phyloP scores from a whole-genome alignment of 148 eudicot species.

The Diospyros kaki region DNA sequence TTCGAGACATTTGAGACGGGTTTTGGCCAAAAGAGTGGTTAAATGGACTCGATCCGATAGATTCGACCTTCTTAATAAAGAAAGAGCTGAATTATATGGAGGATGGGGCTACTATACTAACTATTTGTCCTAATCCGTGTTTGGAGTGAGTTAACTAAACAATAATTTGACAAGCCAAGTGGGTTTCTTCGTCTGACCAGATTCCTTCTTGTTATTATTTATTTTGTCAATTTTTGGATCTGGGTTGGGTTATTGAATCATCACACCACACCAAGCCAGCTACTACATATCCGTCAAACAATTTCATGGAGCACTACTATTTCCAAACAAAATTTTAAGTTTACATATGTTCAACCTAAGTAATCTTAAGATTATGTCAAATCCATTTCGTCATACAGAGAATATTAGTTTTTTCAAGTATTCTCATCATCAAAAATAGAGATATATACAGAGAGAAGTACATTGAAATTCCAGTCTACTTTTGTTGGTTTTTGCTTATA shows the following conservation, averaged over 20 bases:
- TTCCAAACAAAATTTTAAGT: not conserved
- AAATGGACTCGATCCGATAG: not conserved
- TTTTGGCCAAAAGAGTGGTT: not conserved
- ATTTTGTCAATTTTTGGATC: not conserved
- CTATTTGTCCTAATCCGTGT: not conserved
- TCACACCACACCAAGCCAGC: not conserved
- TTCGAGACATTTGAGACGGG: too few species aligned
- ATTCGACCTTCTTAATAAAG: not conserved
- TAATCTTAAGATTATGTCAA: not conserved
- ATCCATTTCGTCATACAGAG: not conserved
- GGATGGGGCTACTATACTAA: not conserved
- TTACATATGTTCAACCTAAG: not conserved
- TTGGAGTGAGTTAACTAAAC: too few species aligned
- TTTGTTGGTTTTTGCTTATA: constrained; percentile 31
- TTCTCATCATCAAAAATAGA: constrained; percentile 7
- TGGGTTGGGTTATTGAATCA: too few species aligned
- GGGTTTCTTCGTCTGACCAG: not conserved
- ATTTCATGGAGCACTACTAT: constrained; percentile 7
- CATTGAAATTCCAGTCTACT: constrained; percentile 13
- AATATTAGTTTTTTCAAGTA: not conserved
- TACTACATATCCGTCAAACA: constrained; percentile 9
- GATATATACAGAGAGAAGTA: not conserved
- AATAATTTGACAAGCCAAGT: not conserved
- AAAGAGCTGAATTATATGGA: not conserved
- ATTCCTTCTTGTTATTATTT: not conserved